Base-by-base conservation (phyloP, 371 early-diverging fungal genomes). In the Gilbertella persicaria region DNA sequence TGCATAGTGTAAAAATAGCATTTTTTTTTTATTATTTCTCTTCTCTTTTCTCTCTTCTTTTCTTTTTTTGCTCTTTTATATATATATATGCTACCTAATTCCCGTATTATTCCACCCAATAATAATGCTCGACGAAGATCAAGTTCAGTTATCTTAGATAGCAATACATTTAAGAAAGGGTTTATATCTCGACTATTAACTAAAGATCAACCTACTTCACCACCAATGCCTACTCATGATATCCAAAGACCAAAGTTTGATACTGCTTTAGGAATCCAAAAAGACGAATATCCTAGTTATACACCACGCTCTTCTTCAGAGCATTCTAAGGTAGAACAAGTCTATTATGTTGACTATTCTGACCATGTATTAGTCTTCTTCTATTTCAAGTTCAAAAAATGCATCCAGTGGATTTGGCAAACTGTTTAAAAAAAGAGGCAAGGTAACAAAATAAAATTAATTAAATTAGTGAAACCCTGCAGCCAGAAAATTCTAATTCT, bases 181-280 rank as follows among this genome's bases (percentile, higher is more conserved):
- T 57, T 62, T 38, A 57, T 62, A n/a, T 62, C 63, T 39, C 16
- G 63, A 53, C 13, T 57, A 7, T 36, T 62, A 19, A 36, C 60
- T 5, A 55, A 52, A 33, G 4, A 12, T 14, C 46, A 26, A 49
- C 25, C 39, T 14, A 5, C 40, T 39, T 46, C 28, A 25, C 29
- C 46, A 16, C 30, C 38, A 33, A 38, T 16, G 7, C 41, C 41
- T 5, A 41, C 33, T 24, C 23, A 51, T 40, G 39, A 50, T 17
- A 50, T 40, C 20, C 13, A 25, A 29, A 51, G 17, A 28, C 40
- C 51, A 6, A 51, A 51, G 24, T 57, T 50, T 30, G 57, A 57
- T 28, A 35, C 44, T 10, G 45, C 50, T 33, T 49, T 43, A 30
- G 50, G 50, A 14, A 49, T 42, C 7, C 40, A 56, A 35, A 43